Base-by-base conservation (phyloP, 306 rosid species). In the Trichosanthes cucumerina region DNA sequence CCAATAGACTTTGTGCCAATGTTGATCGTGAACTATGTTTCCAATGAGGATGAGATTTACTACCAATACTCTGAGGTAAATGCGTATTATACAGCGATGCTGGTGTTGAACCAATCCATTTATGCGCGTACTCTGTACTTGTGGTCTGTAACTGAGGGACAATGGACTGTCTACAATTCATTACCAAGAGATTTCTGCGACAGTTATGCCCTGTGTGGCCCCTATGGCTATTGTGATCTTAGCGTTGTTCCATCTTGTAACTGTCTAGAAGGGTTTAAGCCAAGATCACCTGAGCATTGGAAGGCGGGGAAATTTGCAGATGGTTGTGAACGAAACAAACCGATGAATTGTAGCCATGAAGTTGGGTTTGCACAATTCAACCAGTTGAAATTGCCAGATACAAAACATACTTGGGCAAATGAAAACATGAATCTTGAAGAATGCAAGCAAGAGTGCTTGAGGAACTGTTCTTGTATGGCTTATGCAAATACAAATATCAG, bases 391-490 rank as follows among this genome's bases (percentile, higher is more conserved):
- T 28, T 77, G 81, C 96, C 92, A 0, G 96, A 89, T 47, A 86
- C 93, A 6, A 80, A 79, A 6, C 57, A 78, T 26, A 59, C 89
- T 60, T 86, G 85, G 91, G 28, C 89, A 19, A 72, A 89, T 46
- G 79, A 38, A 76, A 81, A 58, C 70, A 72, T 88, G 59, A 84
- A 47, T 73, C 60, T 90, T 2, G 75, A 80, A 9, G 85, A 81
- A 47, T 93, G 96, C 89, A 86, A 33, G 83, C 46, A 6, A 0
- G 83, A 79, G 75, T 93, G 97, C 82, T 82, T 81, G 80, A 80
- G 59, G 8, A 84, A 93, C 14, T 93, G 96, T 57, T 85, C 96
- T 23, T 93, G 96, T 47, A 83, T 76, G 76, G 91, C 92, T 23
- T 89, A 81, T 31, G 18, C 92, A 15, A 87, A 84, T 76, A 80